phyloP scores from a whole-genome alignment of 176 grass and related monocot species.

The Themeda triandra region DNA sequence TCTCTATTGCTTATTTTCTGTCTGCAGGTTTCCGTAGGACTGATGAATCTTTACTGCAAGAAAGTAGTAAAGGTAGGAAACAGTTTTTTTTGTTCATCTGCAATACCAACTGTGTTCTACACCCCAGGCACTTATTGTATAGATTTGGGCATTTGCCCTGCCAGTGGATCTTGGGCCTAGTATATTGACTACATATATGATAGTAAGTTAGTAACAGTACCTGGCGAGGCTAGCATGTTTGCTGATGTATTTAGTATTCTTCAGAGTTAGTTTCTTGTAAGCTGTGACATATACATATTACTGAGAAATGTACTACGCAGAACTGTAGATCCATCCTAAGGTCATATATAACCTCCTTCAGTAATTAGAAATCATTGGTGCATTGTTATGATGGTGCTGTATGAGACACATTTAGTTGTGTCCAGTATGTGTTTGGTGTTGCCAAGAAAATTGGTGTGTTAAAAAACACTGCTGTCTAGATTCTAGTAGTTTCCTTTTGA shows the following conservation, averaged over 20 bases:
- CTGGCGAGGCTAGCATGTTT: neutral
- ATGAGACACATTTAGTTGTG: neutral
- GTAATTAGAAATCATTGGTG: neutral
- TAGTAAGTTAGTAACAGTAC: neutral
- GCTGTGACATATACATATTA: neutral
- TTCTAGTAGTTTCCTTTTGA: neutral
- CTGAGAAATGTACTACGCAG: neutral
- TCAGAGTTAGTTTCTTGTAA: neutral
- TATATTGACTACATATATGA: neutral
- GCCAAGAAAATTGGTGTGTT: neutral
- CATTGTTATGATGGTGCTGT: neutral
- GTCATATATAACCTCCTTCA: neutral
- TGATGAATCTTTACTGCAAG: slow-evolving; percentile 75
- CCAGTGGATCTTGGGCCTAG: neutral
- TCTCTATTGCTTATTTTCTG: slow-evolving; percentile 7
- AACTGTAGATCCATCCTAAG: neutral
- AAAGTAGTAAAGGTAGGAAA: slow-evolving; percentile 75
- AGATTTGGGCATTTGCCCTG: neutral
- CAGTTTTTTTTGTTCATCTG: neutral
- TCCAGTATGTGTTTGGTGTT: neutral
- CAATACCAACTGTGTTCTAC: neutral
- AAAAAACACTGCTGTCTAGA: neutral
- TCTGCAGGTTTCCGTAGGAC: slow-evolving; percentile 68
- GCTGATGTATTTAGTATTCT: neutral
- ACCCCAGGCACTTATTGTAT: neutral